Base-by-base conservation (phyloP, 345 rosid species). In the Noccaea caerulescens region DNA sequence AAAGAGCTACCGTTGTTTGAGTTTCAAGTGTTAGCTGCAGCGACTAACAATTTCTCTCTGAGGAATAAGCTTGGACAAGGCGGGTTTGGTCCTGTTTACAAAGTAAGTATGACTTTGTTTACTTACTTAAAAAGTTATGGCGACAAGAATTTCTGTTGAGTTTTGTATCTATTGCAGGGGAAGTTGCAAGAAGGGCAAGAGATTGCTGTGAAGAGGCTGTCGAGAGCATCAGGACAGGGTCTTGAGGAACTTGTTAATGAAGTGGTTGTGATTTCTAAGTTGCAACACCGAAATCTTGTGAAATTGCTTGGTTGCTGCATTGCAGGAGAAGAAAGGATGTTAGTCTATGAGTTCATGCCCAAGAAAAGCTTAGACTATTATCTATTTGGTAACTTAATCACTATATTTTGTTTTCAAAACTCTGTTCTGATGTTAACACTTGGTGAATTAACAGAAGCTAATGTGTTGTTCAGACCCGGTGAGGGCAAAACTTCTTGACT, bases 221-320 rank as follows among this genome's bases (percentile, higher is more conserved):
- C 89, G 4, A 63, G 80, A n/a, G 73, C 69, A 38, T 91, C 97
- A 0, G 82, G 87, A 49, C 92, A 87, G 76, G 97, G 94, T 3
- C 63, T 79, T 1, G 72, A 74, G 50, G 91, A 87, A 58, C 84
- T 90, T 70, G 80, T 72, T 51, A 89, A 84, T 61, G 92, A 89
- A 73, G 84, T 87, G 42, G 34, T 76, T 20, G 76, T 87, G 60
- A 86, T 89, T 41, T 75, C 90, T 3, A 82, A 80, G 68, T 84
- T 89, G 43, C 93, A 89, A 42, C 93, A 89, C 46, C 67, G 84
- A 12, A 87, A 86, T 54, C 83, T 88, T 2, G 30, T 27, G 30
- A 27, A 27, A 3, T 27, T 27, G 4, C 30, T 27, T 27, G 30
- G 30, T 3, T 27, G 88, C 16, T 88, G 91, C 42, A 58, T 77